Base-by-base conservation (phyloP, 164 flowering plant genomes). In the Pachysandra terminalis region DNA sequence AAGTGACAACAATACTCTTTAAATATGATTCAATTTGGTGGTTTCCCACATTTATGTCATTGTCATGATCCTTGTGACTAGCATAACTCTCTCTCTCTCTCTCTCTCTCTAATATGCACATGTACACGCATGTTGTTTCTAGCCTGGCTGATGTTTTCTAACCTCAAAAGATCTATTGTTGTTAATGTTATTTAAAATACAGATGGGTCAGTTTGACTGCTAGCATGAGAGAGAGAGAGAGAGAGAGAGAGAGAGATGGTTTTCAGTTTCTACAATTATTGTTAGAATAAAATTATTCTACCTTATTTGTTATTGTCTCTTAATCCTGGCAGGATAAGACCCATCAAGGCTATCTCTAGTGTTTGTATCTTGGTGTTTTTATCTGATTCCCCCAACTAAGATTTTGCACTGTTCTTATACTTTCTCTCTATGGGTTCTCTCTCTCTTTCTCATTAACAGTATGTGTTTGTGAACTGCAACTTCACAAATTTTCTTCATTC, bases 341-440 rank as follows among this genome's bases (percentile, higher is more conserved):
- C 70, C 57, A 32, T 19, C 64, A 68, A 56, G 55, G 57, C 73
- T 40, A 2, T 27, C 59, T 56, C 67, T 67, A 27, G 56, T 77
- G 81, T 77, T 77, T 73, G 68, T 68, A 55, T 71, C 19, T 66
- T 57, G 59, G 35, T 68, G 76, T 61, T 70, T 63, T 66, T 59
- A 19, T 67, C 75, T 64, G 49, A 59, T 68, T 68, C 77, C 70
- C 68, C 71, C 71, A 63, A 73, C 75, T 65, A 45, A 49, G 73
- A 61, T 67, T 32, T 32, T 56, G 19, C 27, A 40, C 63, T 40
- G 24, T 56, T 52, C 32, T 32, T 32, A 3, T 32, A 3, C 37
- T 32, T 32, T 32, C 3, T 32, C 5, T 32, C 37, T 32, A 32
- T 7, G 3, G 37, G 37, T 32, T 3, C 37, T n/a, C n/a, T n/a